A percentile compares a stretch with the other conserved stretches of the same genome.
Evolutionary conservation across 495 filamentous ascomycete species (phyloP).

Genomic region (Lophiotrema nucula): DNA sequence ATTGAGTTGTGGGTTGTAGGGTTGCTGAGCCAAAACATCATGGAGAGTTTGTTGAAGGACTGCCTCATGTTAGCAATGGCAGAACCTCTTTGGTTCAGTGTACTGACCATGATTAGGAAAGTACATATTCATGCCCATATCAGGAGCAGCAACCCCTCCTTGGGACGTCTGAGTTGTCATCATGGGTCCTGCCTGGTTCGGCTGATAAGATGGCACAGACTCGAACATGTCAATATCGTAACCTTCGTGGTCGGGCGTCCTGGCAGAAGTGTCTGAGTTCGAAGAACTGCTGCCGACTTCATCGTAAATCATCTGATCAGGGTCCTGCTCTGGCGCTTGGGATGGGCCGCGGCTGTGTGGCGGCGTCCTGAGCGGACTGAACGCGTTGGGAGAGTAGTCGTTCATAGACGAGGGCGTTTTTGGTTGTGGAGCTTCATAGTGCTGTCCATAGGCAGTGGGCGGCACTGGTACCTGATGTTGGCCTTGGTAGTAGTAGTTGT

Average conservation of each 20-base stretch:
- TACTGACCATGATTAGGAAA: slow-evolving; percentile 12
- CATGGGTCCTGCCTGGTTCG: slow-evolving; percentile 2
- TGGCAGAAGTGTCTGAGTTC: slow-evolving; percentile 25
- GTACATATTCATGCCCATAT: slow-evolving; percentile 4
- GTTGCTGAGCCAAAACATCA: neutral
- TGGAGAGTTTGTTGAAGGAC: neutral
- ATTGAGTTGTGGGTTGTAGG: slow-evolving; percentile 1
- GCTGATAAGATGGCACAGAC: neutral
- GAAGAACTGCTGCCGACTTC: slow-evolving; percentile 9
- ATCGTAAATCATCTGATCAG: slow-evolving; percentile 26
- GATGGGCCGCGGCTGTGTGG: slow-evolving; percentile 21
- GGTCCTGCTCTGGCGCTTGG: slow-evolving; percentile 12
- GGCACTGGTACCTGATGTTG: neutral
- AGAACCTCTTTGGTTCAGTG: no score
- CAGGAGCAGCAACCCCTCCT: neutral
- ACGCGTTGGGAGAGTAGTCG: slow-evolving; percentile 9
- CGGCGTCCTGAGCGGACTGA: slow-evolving; percentile 25
- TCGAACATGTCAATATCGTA: slow-evolving; percentile 29
- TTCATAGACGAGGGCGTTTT: slow-evolving; percentile 24
- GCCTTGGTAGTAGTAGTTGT: slow-evolving; percentile 4
- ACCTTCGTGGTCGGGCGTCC: slow-evolving; percentile 26
- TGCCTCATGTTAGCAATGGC: slow-evolving; percentile 1
- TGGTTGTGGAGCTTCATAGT: slow-evolving; percentile 12
- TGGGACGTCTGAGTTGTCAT: slow-evolving; percentile 2
- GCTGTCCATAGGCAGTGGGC: slow-evolving; percentile 6